Evolutionary conservation across 2,329 filamentous ascomycete species (phyloP).

Genomic region (Ophiosphaerella korrae): DNA sequence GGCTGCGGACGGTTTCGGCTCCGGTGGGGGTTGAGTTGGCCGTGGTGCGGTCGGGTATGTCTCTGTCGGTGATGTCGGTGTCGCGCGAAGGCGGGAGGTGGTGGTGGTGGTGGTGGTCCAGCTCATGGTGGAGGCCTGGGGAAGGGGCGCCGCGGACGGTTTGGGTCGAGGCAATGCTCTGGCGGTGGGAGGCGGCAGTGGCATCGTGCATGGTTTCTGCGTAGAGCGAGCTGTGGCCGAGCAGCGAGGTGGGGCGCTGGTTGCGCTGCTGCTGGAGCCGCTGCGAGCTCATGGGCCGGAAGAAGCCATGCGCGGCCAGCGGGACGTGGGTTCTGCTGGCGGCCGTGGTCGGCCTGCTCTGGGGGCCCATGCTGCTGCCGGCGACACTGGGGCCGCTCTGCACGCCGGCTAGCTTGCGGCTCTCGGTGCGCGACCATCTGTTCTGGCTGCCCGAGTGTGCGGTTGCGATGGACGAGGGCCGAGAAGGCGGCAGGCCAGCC

Average conservation of each 20-base stretch:
- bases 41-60: slow-evolving; percentile 71
- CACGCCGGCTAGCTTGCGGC: slow-evolving; percentile 56
- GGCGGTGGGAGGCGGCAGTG: slow-evolving; percentile 42
- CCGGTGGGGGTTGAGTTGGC: slow-evolving; percentile 75
- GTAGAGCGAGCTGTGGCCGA: slow-evolving; percentile 42
- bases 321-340: slow-evolving; percentile 87
- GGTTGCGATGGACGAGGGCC: slow-evolving; percentile 51
- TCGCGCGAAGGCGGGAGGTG: slow-evolving; percentile 68
- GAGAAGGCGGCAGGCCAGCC: slow-evolving; percentile 54
- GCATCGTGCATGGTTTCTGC: slow-evolving; percentile 37
- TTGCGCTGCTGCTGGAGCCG: slow-evolving; percentile 88
- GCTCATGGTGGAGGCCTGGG: slow-evolving; percentile 43
- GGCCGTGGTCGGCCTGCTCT: slow-evolving; percentile 64
- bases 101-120: slow-evolving; percentile 33
- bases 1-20: slow-evolving; percentile 64
- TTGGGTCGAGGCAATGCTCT: slow-evolving; percentile 45
- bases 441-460: slow-evolving; percentile 48
- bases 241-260: slow-evolving; percentile 54
- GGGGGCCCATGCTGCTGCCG: slow-evolving; percentile 54
- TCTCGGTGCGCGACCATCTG: slow-evolving; percentile 60
- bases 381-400: slow-evolving; percentile 41
- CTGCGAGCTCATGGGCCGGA: slow-evolving; percentile 95
- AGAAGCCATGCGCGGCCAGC: slow-evolving; percentile 88
- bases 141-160: slow-evolving; percentile 34
- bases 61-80: slow-evolving; percentile 79